A percentile compares a stretch with the other conserved stretches of the same genome.
Evolutionary conservation across 2,329 filamentous ascomycete genomes (phyloP).

Genomic region (Arthrinium puccinioides): DNA sequence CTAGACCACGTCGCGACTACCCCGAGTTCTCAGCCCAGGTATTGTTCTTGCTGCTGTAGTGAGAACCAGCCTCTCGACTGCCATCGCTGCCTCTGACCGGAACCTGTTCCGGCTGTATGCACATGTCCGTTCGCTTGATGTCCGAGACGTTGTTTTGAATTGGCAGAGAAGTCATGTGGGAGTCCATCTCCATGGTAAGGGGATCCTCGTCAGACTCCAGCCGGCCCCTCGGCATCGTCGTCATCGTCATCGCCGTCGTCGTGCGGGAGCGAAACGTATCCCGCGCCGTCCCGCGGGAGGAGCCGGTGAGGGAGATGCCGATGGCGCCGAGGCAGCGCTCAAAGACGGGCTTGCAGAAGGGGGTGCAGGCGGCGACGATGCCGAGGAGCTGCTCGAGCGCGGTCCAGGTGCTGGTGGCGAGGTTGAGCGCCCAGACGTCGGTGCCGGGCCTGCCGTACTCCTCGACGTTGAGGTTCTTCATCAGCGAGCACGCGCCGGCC

Average conservation of each 20-base stretch:
- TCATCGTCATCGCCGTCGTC: background rate
- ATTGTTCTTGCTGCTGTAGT: too few relatives aligned
- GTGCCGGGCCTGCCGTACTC: background rate
- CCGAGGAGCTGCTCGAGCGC: background rate
- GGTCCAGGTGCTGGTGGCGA: background rate
- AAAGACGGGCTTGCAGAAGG: constrained; percentile 1
- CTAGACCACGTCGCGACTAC: too few relatives aligned
- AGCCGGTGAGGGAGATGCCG: background rate
- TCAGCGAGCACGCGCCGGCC: background rate
- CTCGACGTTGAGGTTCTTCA: background rate
- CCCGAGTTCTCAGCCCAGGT: too few relatives aligned
- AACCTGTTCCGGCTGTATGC: too few relatives aligned
- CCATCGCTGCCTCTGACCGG: too few relatives aligned
- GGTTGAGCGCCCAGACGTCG: background rate
- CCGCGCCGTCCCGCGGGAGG: background rate
- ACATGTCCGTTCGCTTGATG: background rate
- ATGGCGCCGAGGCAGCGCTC: background rate
- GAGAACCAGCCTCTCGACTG: too few relatives aligned
- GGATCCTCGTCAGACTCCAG: background rate
- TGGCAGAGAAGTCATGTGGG: background rate
- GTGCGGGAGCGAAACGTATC: background rate
- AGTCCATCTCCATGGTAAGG: background rate
- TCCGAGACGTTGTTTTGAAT: background rate
- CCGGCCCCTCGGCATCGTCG: background rate
- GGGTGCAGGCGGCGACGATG: background rate